Evolutionary conservation across 2,329 filamentous ascomycete genomes (phyloP).

Genomic region (Fusarium sp.): DNA sequence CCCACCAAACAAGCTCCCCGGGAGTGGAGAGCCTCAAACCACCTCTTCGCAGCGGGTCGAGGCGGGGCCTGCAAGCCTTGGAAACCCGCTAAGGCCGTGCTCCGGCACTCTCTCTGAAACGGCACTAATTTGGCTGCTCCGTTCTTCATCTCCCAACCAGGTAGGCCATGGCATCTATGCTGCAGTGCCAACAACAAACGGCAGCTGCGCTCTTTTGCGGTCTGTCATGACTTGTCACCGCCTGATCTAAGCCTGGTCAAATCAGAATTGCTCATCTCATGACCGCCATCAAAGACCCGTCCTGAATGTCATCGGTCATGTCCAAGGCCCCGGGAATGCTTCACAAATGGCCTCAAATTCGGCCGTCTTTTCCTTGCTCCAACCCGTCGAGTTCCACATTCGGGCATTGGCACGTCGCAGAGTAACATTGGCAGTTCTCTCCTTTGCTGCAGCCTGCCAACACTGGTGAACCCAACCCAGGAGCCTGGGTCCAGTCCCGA

Average conservation of each 20-base stretch:
- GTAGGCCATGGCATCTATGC: not conserved
- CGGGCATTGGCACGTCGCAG: slow-evolving; percentile 39
- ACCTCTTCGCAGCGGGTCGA: slow-evolving; percentile 2
- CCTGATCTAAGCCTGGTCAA: slow-evolving; percentile 6
- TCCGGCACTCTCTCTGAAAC: slow-evolving; percentile 42
- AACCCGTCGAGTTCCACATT: slow-evolving; percentile 25
- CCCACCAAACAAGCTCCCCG: slow-evolving; percentile 45
- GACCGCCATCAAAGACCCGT: not conserved
- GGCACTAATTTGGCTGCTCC: slow-evolving; percentile 36
- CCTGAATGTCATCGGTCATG: not conserved
- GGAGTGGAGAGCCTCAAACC: slow-evolving; percentile 24
- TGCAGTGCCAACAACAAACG: not conserved
- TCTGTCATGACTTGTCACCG: not conserved
- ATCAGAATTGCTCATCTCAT: not conserved
- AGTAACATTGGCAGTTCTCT: slow-evolving; percentile 27
- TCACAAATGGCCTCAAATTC: not conserved
- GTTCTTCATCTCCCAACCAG: slow-evolving; percentile 42
- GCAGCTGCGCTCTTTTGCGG: not conserved
- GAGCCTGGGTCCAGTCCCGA: slow-evolving; percentile 2
- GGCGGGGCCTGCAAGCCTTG: slow-evolving; percentile 14
- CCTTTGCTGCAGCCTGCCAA: slow-evolving; percentile 1
- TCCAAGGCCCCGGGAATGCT: not conserved
- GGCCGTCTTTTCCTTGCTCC: slow-evolving; percentile 7
- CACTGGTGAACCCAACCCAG: slow-evolving; percentile 19
- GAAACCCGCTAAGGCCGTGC: slow-evolving; percentile 23